phyloP scores from a whole-genome alignment of 495 filamentous ascomycete genomes.

The Immersiella caudata region DNA sequence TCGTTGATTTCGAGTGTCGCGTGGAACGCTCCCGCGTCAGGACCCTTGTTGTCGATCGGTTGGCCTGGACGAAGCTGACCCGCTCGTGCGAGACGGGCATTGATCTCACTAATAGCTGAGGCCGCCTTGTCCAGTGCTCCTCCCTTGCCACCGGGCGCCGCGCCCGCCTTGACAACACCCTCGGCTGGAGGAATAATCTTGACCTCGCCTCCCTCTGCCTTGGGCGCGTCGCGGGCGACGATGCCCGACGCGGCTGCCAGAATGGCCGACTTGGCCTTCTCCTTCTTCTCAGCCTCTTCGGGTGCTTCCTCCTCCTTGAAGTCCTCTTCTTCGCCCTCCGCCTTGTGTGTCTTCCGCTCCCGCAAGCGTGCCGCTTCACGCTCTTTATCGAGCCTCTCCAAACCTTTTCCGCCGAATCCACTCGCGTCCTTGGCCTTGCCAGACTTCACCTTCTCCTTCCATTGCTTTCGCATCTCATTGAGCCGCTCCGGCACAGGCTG shows the following conservation, averaged over 20 bases:
- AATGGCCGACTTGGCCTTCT: conserved; percentile 66
- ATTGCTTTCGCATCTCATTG: conserved; percentile 62
- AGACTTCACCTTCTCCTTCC: conserved; percentile 85
- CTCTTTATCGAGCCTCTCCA: conserved; percentile 88
- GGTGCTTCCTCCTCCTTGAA: conserved; percentile 73
- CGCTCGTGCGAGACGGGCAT: conserved; percentile 81
- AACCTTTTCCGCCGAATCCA: conserved; percentile 93
- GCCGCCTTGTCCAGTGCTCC: conserved; percentile 79
- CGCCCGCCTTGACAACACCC: conserved; percentile 59
- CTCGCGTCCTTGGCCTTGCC: conserved; percentile 87
- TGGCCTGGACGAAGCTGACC: conserved; percentile 87
- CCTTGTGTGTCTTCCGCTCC: conserved; percentile 86
- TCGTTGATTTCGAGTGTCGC: conserved; percentile 98
- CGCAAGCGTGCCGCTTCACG: conserved; percentile 81
- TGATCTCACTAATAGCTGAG: conserved; percentile 81
- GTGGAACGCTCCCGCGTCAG: conserved; percentile 96
- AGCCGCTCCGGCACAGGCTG: conserved; percentile 74
- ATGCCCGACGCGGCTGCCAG: conserved; percentile 62
- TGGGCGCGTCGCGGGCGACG: conserved; percentile 47
- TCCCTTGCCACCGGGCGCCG: conserved; percentile 57
- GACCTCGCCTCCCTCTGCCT: conserved; percentile 34
- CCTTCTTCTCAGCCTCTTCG: conserved; percentile 59
- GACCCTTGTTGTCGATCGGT: conserved; percentile 97
- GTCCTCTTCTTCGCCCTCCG: conserved; percentile 85
- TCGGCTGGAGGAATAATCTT: conserved; percentile 50